A percentile compares a stretch with the other conserved stretches of the same genome.
These are phyloP conservation scores for Pyrenophora teres DNA, from an alignment of 2,329 filamentous ascomycete genomes.

Conservation along the genomic window DNA sequence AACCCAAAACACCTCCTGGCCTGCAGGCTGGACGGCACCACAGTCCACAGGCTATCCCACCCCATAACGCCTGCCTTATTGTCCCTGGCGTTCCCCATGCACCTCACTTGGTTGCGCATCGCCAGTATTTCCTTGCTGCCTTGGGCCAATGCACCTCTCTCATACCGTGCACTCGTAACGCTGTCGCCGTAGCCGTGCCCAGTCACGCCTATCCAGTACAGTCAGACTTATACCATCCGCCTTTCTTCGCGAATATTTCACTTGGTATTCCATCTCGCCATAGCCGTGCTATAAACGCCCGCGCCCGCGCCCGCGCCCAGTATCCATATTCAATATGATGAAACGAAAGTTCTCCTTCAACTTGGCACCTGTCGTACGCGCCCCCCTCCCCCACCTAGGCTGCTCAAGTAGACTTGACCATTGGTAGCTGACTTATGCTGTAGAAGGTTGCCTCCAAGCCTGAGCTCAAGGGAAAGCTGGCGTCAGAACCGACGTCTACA, in stretches of 20 bases:
- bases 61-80: neutral
- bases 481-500: slow-evolving; percentile 30
- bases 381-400: neutral
- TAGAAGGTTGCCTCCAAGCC: slow-evolving; percentile 44
- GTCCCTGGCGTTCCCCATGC: neutral
- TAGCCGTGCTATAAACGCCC: neutral
- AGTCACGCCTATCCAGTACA: neutral
- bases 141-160: too few species aligned
- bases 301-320: too few species aligned
- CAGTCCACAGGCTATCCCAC: neutral
- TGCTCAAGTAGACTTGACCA: neutral
- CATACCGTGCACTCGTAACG: slow-evolving; percentile 1
- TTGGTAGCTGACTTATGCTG: slow-evolving; percentile 2
- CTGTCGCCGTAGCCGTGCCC: slow-evolving; percentile 3
- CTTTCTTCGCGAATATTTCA: neutral
- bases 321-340: slow-evolving; percentile 30
- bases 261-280: neutral
- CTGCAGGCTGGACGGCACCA: slow-evolving; percentile 5
- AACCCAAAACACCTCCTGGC: slow-evolving; percentile 24
- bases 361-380: slow-evolving; percentile 49
- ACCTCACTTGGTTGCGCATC: slow-evolving; percentile 1
- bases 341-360: slow-evolving; percentile 54
- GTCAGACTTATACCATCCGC: neutral
- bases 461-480: slow-evolving; percentile 37
- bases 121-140: neutral